Percentiles rank a stretch among this genome's conserved stretches.
Conservation (phyloP, 257 asterid species). For the Orobanche coerulescens region DNA sequence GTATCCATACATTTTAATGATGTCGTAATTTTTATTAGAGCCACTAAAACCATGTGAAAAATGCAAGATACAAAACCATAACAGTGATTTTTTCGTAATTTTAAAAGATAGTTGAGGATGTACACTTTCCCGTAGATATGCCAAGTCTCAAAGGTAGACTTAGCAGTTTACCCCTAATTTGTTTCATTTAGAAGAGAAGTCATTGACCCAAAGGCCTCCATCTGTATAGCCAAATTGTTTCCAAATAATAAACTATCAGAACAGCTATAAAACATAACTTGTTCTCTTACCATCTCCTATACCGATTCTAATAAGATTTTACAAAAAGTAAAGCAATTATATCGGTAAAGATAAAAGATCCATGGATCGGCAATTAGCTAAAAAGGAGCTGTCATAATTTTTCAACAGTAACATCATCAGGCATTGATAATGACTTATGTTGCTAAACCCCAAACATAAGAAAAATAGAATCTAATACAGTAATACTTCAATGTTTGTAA, state of each 20-base stretch:
- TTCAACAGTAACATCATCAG: background rate
- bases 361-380: no score
- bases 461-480: no score
- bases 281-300: background rate
- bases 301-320: background rate
- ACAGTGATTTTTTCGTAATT: no score
- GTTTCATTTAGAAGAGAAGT: background rate
- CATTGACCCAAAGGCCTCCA: background rate
- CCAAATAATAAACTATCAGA: background rate
- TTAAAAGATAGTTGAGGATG: no score
- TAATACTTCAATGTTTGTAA: no score
- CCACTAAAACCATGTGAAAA: no score
- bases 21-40: no score
- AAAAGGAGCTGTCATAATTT: background rate
- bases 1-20: no score
- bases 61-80: no score
- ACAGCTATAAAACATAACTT: background rate
- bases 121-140: background rate
- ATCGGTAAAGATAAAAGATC: background rate
- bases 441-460: background rate
- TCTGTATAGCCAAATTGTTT: background rate
- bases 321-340: background rate
- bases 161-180: background rate
- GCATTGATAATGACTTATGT: background rate
- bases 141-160: background rate